These are phyloP conservation scores for Uncinocarpus reesii DNA, from an alignment of 2,329 filamentous ascomycete genomes.

Conservation along the genomic window DNA sequence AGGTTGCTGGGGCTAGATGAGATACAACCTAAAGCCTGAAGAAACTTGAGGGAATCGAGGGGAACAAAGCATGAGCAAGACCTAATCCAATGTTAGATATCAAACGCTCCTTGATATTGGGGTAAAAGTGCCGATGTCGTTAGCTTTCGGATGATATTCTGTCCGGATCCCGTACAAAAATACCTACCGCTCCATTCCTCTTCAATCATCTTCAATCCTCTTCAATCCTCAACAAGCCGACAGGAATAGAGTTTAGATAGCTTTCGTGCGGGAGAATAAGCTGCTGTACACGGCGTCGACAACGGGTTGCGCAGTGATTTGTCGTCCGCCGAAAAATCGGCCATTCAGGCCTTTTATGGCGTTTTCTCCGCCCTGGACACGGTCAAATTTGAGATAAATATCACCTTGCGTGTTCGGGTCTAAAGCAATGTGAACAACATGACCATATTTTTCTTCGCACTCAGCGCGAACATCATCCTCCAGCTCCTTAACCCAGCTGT, in stretches of 20 bases:
- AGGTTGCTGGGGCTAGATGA: not conserved
- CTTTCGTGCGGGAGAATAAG: conserved; percentile 78
- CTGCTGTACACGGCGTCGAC: conserved; percentile 98
- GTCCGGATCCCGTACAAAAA: conserved; percentile 16
- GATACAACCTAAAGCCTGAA: not conserved
- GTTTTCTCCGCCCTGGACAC: conserved; percentile 88
- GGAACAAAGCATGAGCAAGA: not conserved
- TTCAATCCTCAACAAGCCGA: too few species aligned
- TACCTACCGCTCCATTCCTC: conserved; percentile 23
- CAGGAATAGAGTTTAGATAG: conserved; percentile 46
- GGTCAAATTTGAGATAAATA: conserved; percentile 97
- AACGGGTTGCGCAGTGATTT: conserved; percentile 89
- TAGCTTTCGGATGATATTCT: not conserved
- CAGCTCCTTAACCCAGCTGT: conserved; percentile 82
- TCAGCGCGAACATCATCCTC: conserved; percentile 88
- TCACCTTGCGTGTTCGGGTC: conserved; percentile 91
- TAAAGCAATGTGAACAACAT: conserved; percentile 92
- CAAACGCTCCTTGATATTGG: not conserved
- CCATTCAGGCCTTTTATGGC: conserved; percentile 97
- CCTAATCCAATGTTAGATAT: conserved; percentile 13
- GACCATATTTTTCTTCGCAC: conserved; percentile 90
- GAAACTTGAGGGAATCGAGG: not conserved
- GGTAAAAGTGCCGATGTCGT: not conserved
- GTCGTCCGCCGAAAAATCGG: conserved; percentile 83
- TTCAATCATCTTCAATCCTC: too few species aligned